These are phyloP conservation scores for Stephania japonica DNA, from an alignment of 164 flowering plant species.

Conservation along the genomic window DNA sequence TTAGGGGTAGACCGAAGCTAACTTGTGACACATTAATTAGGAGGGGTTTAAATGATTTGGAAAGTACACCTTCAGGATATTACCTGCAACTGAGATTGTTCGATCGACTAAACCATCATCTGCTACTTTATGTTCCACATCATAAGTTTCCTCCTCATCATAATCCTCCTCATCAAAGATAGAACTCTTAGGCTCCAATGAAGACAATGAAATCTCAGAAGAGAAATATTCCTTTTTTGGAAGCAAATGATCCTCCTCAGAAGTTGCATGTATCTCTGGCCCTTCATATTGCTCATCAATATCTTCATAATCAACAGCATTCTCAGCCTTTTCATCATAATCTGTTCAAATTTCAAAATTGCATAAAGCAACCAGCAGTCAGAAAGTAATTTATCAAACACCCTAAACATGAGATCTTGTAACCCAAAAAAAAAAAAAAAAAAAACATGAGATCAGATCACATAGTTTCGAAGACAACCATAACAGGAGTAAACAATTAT, in stretches of 20 bases:
- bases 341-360: conserved; percentile 34
- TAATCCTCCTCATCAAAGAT: conserved; percentile 90
- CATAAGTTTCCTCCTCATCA: conserved; percentile 75
- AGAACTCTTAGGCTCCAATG: conserved; percentile 38
- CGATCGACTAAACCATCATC: conserved; percentile 31
- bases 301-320: conserved; percentile 97
- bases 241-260: conserved; percentile 81
- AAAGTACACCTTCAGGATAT: neutral
- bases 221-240: conserved; percentile 64
- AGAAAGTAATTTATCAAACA: neutral
- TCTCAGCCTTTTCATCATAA: conserved; percentile 88
- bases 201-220: conserved; percentile 37
- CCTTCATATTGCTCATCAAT: conserved; percentile 96
- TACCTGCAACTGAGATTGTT: conserved; percentile 36
- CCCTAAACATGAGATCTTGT: too few species aligned
- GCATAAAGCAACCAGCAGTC: neutral
- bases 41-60: too few species aligned
- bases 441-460: neutral
- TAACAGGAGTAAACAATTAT: neutral
- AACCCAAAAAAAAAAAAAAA: too few species aligned
- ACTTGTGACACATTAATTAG: too few species aligned
- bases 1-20: too few species aligned
- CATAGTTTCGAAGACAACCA: neutral
- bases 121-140: conserved; percentile 32
- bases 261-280: conserved; percentile 67